Evolutionary conservation across 164 flowering plant species (phyloP).

Genomic region (Malania oleifera): DNA sequence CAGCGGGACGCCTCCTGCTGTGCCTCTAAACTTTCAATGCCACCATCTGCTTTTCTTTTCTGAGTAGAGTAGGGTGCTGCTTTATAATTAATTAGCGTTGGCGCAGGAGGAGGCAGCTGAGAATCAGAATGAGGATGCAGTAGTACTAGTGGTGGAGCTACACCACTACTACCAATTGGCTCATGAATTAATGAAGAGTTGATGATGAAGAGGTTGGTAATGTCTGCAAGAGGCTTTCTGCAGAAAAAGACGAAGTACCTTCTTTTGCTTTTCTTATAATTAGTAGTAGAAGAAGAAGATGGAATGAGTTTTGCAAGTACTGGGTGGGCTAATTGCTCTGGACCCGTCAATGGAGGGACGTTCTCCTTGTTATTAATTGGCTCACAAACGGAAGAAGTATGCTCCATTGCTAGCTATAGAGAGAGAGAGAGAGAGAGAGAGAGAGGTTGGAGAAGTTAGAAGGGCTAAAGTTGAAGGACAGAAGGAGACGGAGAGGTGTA

Average conservation of each 20-base stretch:
- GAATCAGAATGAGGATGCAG: neutral
- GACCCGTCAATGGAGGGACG: constrained; percentile 1
- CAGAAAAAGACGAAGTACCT: no score
- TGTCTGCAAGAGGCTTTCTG: constrained; percentile 23
- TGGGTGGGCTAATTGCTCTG: neutral
- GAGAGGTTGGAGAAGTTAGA: neutral
- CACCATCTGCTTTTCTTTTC: constrained; percentile 14
- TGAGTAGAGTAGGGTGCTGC: no score
- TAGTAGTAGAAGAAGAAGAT: constrained; percentile 4
- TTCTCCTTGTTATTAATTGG: constrained; percentile 13
- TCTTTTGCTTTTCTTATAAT: constrained; percentile 2
- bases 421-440: neutral
- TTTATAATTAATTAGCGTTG: no score
- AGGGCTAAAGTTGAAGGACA: no score
- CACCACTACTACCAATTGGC: no score
- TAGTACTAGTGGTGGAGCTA: no score
- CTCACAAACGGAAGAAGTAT: neutral
- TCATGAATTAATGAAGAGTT: neutral
- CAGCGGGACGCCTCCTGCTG: neutral
- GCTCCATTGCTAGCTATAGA: neutral
- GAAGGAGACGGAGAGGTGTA: no score
- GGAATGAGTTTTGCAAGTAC: neutral
- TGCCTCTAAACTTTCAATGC: neutral
- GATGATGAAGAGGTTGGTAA: constrained; percentile 12
- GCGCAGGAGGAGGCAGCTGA: neutral